Conservation (phyloP, 257 asterid genomes). For the Lithospermum erythrorhizon region DNA sequence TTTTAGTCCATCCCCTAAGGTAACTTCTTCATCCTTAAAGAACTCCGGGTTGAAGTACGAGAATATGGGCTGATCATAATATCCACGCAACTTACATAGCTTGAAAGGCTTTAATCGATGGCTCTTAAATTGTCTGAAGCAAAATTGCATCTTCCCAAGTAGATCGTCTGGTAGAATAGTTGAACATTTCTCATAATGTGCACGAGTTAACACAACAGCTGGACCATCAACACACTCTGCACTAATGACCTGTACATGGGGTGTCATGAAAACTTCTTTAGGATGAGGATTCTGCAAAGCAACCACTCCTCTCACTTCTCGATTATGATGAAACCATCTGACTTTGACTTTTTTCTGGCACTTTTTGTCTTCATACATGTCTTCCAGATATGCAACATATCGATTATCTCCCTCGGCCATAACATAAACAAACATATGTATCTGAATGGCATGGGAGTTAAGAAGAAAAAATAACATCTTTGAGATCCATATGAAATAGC, state of each 20-base stretch:
- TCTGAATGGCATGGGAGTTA: slow-evolving; percentile 29
- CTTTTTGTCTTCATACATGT: slow-evolving; percentile 95
- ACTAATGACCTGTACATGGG: slow-evolving; percentile 81
- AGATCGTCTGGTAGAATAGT: slow-evolving; percentile 70
- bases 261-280: slow-evolving; percentile 85
- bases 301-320: slow-evolving; percentile 73
- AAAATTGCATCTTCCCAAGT: slow-evolving; percentile 63
- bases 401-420: slow-evolving; percentile 94
- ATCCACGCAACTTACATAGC: slow-evolving; percentile 68
- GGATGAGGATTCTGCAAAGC: slow-evolving; percentile 63
- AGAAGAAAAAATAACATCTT: background rate
- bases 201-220: slow-evolving; percentile 70
- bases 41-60: slow-evolving; percentile 88
- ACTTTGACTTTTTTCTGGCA: slow-evolving; percentile 90
- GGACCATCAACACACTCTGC: slow-evolving; percentile 98
- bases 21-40: slow-evolving; percentile 74
- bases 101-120: slow-evolving; percentile 76
- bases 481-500: background rate
- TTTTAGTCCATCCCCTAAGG: slow-evolving; percentile 63
- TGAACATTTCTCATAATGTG: slow-evolving; percentile 76
- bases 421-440: slow-evolving; percentile 74
- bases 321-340: slow-evolving; percentile 89
- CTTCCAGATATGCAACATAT: slow-evolving; percentile 82
- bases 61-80: slow-evolving; percentile 69
- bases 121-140: slow-evolving; percentile 79